Base-by-base conservation (phyloP, 177 flowering plant species). In the Telopea speciosissima region DNA sequence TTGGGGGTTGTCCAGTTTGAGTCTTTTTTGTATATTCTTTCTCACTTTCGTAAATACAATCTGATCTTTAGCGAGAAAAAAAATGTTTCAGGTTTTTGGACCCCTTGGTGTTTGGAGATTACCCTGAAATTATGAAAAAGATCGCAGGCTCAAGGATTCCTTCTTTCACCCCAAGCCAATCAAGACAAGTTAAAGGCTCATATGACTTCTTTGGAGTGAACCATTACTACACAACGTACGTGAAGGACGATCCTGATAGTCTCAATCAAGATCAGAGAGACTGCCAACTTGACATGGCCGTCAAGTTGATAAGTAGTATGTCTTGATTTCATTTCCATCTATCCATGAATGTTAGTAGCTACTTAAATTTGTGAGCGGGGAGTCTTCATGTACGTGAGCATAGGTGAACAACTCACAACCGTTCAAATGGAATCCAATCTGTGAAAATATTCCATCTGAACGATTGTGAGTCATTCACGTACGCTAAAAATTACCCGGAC, bases 81-180 rank as follows among this genome's bases (percentile, higher is more conserved):
- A n/a, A n/a, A n/a, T n/a, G n/a, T n/a, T n/a, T n/a, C 72, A 89
- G 94, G 94, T 24, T 82, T 72, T 24, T 80, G 31, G 24, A 83
- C 64, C 94, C 94, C 60, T 72, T 89, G 72, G 79, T 83, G 11
- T 81, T 66, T 66, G 94, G 94, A 72, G 91, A 89, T 72, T 88
- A 89, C 73, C 89, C 94, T 0, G 73, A 75, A 0, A 69, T 44
- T 49, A 68, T 88, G 74, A 89, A 84, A 81, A 78, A 71, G 66
- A 79, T 67, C 24, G 86, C 60, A 0, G 89, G 88, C 17, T 52
- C 77, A 22, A 80, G 85, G 69, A 56, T 90, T 70, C 90, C 92
- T 16, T 63, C 61, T 8, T 84, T 89, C 78, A 83, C 87, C 0
- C 40, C 28, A 11, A 8, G 21, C 9, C 86, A 90, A 72, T 78